Base-by-base conservation (phyloP, 2,329 filamentous ascomycete genomes). In the Aspergillus flavus region DNA sequence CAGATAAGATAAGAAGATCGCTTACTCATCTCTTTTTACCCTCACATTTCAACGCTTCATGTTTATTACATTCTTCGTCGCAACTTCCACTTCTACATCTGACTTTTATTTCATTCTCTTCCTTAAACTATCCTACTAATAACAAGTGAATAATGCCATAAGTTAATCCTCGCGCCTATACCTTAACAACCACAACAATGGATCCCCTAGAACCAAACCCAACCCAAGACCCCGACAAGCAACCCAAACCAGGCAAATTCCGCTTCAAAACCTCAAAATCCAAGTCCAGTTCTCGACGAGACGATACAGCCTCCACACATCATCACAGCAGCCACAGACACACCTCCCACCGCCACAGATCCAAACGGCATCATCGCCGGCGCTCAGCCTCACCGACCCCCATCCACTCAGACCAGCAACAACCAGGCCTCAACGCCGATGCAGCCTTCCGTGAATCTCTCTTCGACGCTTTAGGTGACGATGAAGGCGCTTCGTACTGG, bases 401-500 rank as follows among this genome's bases (percentile, higher is more conserved):
- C 9, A 30, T 50, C 12, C 39, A 54, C 41, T 26, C 46, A 14
- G 41, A 2, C 60, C 45, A 39, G 23, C 39, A 39, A 34, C 57
- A 53, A 52, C 39, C 4, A 39, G 11, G 60, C 52, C 50, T 91
- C 19, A 87, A 91, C 69, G 85, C 92, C 0, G 89, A 93, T 46
- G 83, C 85, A 0, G 93, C 94, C 0, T 99, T 99, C 76, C 89
- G 92, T 34, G 92, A 96, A 77, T 97, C 93, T 0, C 88, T 99
- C 6, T 98, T 98, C 80, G 95, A 99, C 77, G 95, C 95, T 36
- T 90, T 99, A 78, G 94, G 93, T 43, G 95, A 99, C 78, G 94
- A 98, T 74, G 95, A 99, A 79, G 95, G 94, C 54, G 95, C 95
- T 2, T 87, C 89, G 9, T 99, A 95, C 81, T 99, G 95, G 95